phyloP scores from a whole-genome alignment of 139 green algal genomes.

The Chlamydomonas schloesseri region DNA sequence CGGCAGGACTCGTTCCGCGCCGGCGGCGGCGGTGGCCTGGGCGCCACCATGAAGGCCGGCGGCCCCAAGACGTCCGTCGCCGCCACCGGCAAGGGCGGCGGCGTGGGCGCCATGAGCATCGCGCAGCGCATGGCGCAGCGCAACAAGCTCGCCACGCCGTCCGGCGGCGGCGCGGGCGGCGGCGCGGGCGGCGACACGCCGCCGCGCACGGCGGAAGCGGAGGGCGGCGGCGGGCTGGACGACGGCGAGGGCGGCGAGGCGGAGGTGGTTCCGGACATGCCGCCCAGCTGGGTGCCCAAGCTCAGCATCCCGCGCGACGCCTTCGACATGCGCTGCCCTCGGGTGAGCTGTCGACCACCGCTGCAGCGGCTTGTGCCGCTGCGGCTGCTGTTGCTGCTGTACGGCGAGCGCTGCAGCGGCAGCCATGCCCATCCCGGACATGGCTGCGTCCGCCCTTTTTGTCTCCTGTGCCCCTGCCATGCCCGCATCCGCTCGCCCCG shows the following conservation, averaged over 20 bases:
- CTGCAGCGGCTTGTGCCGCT: no score
- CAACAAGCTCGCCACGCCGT: slow-evolving; percentile 24
- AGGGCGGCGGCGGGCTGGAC: slow-evolving; percentile 36
- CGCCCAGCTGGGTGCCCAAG: slow-evolving; percentile 81
- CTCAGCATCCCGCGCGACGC: slow-evolving; percentile 76
- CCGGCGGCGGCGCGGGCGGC: neutral
- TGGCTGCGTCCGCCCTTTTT: neutral
- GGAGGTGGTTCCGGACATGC: slow-evolving; percentile 79
- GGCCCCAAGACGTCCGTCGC: neutral
- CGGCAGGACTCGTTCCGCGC: neutral
- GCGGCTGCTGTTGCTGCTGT: no score
- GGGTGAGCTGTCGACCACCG: slow-evolving; percentile 49
- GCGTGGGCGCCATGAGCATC: slow-evolving; percentile 32
- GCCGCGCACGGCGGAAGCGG: slow-evolving; percentile 52
- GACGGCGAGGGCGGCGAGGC: slow-evolving; percentile 46
- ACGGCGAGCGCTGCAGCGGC: no score
- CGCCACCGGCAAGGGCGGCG: neutral
- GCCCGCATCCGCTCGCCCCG: neutral
- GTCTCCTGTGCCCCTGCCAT: neutral
- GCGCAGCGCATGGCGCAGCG: slow-evolving; percentile 33
- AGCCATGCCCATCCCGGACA: no score
- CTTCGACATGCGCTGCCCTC: slow-evolving; percentile 87
- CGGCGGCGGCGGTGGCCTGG: neutral
- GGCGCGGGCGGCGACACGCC: slow-evolving; percentile 22
- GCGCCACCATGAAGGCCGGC: neutral